phyloP scores from a whole-genome alignment of 805 yeast genomes.

The Hanseniaspora mollemarum region DNA sequence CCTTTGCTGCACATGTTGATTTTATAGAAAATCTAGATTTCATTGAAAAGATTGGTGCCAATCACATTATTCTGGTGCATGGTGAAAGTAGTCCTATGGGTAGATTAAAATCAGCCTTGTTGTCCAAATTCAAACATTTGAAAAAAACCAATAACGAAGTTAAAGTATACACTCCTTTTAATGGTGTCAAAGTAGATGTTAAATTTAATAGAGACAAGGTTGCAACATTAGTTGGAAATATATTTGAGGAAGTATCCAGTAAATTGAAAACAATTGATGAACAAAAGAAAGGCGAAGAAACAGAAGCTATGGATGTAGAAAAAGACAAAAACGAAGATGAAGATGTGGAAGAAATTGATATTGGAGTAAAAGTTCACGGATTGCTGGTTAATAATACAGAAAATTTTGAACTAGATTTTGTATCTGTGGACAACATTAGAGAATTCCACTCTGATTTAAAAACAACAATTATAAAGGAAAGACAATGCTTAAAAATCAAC shows the following conservation, averaged over 20 bases:
- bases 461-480: slow-evolving; percentile 71
- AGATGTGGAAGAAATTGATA: slow-evolving; percentile 31
- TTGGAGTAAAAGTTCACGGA: slow-evolving; percentile 50
- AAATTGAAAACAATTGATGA: slow-evolving; percentile 4
- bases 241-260: slow-evolving; percentile 36
- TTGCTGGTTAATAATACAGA: slow-evolving; percentile 65
- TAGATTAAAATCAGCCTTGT: slow-evolving; percentile 78
- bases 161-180: slow-evolving; percentile 81
- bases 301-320: slow-evolving; percentile 64
- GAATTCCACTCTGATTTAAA: slow-evolving; percentile 73
- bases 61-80: slow-evolving; percentile 80
- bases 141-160: slow-evolving; percentile 84
- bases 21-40: slow-evolving; percentile 85
- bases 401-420: slow-evolving; percentile 74
- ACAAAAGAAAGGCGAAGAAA: slow-evolving; percentile 37
- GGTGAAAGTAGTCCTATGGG: slow-evolving; percentile 99
- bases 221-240: slow-evolving; percentile 61
- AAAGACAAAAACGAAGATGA: slow-evolving; percentile 34
- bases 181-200: slow-evolving; percentile 67
- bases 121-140: slow-evolving; percentile 70
- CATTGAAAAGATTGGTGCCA: slow-evolving; percentile 77
- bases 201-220: slow-evolving; percentile 73
- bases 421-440: slow-evolving; percentile 76
- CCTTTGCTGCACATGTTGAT: slow-evolving; percentile 99
- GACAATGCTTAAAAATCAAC: slow-evolving; percentile 64